Evolutionary conservation across 495 filamentous ascomycete genomes (phyloP).

Genomic region (Bathelium albidoporum): DNA sequence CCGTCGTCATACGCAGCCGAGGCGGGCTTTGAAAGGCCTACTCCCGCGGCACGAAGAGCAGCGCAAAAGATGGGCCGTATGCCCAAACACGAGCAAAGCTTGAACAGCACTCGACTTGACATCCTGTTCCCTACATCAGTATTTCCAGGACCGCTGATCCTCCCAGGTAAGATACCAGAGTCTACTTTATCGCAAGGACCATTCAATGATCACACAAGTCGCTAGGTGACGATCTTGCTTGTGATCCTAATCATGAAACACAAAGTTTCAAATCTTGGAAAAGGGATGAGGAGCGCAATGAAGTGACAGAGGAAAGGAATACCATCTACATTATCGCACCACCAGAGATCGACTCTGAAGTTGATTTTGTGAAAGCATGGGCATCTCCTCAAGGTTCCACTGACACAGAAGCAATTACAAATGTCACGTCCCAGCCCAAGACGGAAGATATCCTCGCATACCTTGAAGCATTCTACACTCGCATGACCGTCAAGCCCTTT

Average conservation of each 20-base stretch:
- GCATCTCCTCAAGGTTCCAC: slow-evolving; percentile 14
- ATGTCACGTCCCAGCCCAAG: slow-evolving; percentile 11
- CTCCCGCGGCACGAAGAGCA: background rate
- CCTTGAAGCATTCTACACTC: slow-evolving; percentile 51
- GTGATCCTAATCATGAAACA: slow-evolving; percentile 42
- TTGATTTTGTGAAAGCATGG: slow-evolving; percentile 36
- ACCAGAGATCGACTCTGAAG: slow-evolving; percentile 29
- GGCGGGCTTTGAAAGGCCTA: slow-evolving; percentile 2
- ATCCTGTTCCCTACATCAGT: slow-evolving; percentile 3
- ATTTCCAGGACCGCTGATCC: slow-evolving; percentile 53
- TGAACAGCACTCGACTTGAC: background rate
- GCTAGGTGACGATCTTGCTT: slow-evolving; percentile 43
- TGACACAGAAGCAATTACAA: background rate
- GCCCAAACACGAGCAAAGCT: slow-evolving; percentile 11
- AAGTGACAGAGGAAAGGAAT: slow-evolving; percentile 36
- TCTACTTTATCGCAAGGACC: background rate
- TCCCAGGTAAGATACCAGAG: slow-evolving; percentile 31
- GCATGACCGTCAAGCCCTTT: slow-evolving; percentile 40
- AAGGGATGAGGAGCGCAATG: slow-evolving; percentile 42
- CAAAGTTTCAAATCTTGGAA: slow-evolving; percentile 51
- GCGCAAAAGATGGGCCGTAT: background rate
- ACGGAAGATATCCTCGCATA: slow-evolving; percentile 40
- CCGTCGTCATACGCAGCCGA: slow-evolving; percentile 6
- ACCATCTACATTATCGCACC: slow-evolving; percentile 45
- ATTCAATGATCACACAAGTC: background rate